Conservation (phyloP, 108 stramenopile species). For the Pseudonitzschia multistriata region DNA sequence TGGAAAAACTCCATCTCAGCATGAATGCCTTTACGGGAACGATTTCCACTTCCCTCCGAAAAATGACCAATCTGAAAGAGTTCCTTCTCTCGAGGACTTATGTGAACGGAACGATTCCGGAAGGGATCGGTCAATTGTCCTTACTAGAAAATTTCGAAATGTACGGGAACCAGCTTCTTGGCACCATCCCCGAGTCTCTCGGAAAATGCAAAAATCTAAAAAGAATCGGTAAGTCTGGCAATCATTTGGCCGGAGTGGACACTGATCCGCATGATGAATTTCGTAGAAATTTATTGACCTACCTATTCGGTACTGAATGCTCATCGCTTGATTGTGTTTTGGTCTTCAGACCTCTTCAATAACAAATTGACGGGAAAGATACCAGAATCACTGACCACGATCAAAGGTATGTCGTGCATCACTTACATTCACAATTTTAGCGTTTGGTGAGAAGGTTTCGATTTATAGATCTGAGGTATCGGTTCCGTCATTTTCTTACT, state of each 20-base stretch:
- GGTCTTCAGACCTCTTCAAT: slow-evolving; percentile 46
- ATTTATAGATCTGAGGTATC: no score
- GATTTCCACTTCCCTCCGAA: slow-evolving; percentile 45
- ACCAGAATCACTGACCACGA: slow-evolving; percentile 18
- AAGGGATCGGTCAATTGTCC: slow-evolving; percentile 42
- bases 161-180: slow-evolving; percentile 35
- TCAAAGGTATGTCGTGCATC: neutral
- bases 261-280: no score
- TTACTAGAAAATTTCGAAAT: slow-evolving; percentile 42
- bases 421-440: neutral
- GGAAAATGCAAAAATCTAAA: slow-evolving; percentile 37
- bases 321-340: no score
- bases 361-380: slow-evolving; percentile 47
- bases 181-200: slow-evolving; percentile 44
- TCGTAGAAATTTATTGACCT: no score
- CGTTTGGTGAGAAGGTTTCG: neutral
- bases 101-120: slow-evolving; percentile 41
- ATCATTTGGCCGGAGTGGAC: no score
- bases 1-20: slow-evolving; percentile 39
- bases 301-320: no score
- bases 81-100: slow-evolving; percentile 39
- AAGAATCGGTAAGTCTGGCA: slow-evolving; percentile 38
- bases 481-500: neutral
- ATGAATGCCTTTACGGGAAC: slow-evolving; percentile 44
- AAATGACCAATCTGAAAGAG: slow-evolving; percentile 49